phyloP scores from a whole-genome alignment of 495 filamentous ascomycete genomes.

The Penicillium taxi region DNA sequence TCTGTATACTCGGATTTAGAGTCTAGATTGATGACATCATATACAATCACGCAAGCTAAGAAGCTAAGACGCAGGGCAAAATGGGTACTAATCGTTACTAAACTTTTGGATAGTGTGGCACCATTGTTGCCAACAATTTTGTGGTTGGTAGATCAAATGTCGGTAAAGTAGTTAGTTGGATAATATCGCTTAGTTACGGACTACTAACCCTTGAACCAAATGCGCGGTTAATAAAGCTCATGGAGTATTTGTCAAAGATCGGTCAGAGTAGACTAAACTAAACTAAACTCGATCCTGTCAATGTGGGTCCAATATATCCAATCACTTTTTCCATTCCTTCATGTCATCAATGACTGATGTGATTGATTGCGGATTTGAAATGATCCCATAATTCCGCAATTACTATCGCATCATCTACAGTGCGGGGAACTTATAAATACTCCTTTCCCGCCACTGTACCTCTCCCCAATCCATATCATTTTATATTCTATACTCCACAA shows the following conservation, averaged over 20 bases:
- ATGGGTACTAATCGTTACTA: too few species aligned
- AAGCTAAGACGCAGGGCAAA: too few species aligned
- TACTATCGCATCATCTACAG: neutral
- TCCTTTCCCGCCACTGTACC: constrained; percentile 1
- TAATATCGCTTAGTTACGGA: too few species aligned
- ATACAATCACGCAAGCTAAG: too few species aligned
- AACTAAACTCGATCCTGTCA: constrained; percentile 8
- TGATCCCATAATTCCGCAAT: constrained; percentile 7
- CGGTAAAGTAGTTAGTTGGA: too few species aligned
- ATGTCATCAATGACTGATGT: constrained; percentile 35
- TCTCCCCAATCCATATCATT: constrained; percentile 2
- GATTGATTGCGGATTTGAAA: constrained; percentile 9
- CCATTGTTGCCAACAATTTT: too few species aligned
- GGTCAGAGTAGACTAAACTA: constrained; percentile 26
- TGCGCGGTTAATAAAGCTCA: too few species aligned
- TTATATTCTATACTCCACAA: constrained; percentile 33
- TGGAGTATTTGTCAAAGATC: constrained; percentile 32
- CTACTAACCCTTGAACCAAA: too few species aligned
- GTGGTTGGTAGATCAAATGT: too few species aligned
- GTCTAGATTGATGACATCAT: too few species aligned
- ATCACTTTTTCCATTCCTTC: constrained; percentile 14
- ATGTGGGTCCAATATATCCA: constrained; percentile 10
- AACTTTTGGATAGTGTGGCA: too few species aligned
- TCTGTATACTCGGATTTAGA: too few species aligned
- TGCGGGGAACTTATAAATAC: constrained; percentile 2